phyloP scores from a whole-genome alignment of 257 asterid species.

The Solanum rostratum region DNA sequence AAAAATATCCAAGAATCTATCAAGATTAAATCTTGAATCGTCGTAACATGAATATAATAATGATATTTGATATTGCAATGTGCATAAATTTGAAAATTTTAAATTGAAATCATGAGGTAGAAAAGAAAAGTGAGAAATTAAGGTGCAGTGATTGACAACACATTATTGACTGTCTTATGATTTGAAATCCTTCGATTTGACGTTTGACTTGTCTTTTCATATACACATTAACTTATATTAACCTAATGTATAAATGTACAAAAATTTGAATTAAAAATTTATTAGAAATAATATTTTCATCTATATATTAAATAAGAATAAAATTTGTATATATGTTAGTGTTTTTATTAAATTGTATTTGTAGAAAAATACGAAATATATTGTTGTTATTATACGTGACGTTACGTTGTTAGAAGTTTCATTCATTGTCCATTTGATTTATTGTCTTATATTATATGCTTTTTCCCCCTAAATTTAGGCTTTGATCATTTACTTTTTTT shows the following conservation, averaged over 20 bases:
- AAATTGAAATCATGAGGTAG: background rate
- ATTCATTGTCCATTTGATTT: background rate
- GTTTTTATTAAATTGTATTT: too few relatives aligned
- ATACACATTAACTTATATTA: background rate
- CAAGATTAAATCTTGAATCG: background rate
- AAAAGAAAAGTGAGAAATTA: background rate
- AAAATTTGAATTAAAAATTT: background rate
- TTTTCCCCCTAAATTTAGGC: background rate
- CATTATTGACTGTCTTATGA: conserved; percentile 74
- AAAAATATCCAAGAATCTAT: background rate
- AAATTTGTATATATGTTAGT: accelerated
- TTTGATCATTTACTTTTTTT: background rate
- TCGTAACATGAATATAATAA: background rate
- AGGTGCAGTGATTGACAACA: conserved; percentile 50
- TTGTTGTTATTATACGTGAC: too few relatives aligned
- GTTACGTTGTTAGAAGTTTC: background rate
- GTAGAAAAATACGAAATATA: too few relatives aligned
- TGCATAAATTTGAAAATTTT: background rate
- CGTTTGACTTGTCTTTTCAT: conserved; percentile 72
- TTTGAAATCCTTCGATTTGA: conserved; percentile 56
- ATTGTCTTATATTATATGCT: background rate
- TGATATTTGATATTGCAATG: background rate
- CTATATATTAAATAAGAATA: accelerated
- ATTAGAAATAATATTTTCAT: background rate
- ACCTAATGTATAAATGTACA: background rate